These are phyloP conservation scores for Arbutus unedo DNA, from an alignment of 148 eudicot species.

Conservation along the genomic window DNA sequence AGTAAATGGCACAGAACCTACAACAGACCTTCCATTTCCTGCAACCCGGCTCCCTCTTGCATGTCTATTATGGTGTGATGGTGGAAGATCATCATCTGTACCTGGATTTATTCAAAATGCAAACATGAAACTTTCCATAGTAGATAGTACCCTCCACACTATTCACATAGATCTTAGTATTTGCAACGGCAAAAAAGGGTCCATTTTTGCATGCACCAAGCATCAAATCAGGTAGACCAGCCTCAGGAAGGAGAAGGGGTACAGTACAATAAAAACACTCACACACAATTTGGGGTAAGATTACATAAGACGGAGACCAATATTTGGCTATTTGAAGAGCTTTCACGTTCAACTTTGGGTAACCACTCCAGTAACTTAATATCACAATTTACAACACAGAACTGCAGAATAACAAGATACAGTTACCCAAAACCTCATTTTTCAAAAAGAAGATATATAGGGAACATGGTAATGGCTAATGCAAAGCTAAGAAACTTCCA, in stretches of 20 bases:
- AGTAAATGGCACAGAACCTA: constrained; percentile 38
- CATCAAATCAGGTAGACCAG: background rate
- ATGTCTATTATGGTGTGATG: constrained; percentile 35
- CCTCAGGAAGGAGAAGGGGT: background rate
- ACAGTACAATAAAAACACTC: background rate
- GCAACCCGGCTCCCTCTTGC: constrained; percentile 32
- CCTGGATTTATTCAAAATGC: constrained; percentile 35
- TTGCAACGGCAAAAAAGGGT: background rate
- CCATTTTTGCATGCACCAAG: background rate
- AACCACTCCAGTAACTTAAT: constrained; percentile 1
- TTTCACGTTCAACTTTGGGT: background rate
- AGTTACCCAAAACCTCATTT: background rate
- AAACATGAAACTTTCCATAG: constrained; percentile 3
- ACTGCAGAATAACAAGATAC: background rate
- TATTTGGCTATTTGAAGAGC: background rate
- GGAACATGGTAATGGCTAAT: background rate
- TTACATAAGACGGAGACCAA: background rate
- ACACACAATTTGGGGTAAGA: background rate
- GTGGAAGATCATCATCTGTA: constrained; percentile 52
- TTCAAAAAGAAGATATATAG: background rate
- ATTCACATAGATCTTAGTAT: constrained; percentile 1
- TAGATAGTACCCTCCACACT: background rate
- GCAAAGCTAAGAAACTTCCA: background rate
- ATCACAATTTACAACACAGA: background rate
- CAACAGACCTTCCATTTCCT: constrained; percentile 38